Evolutionary conservation across 2,329 filamentous ascomycete genomes (phyloP), one percentile per base, ranked within the genome.

Genomic region (Cercospora sojina): DNA sequence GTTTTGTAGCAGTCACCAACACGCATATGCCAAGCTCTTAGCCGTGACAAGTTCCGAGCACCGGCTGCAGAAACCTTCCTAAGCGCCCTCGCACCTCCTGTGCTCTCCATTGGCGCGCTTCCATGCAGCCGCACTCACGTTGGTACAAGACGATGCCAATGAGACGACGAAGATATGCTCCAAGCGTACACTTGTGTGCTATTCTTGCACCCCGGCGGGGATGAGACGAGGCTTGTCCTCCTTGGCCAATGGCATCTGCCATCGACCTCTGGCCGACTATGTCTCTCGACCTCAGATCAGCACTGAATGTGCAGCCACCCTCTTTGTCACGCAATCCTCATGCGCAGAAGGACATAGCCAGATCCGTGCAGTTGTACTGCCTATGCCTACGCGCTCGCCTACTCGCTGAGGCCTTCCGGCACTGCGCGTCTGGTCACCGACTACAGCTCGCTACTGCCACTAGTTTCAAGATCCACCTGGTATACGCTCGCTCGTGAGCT

Each of bases 321-420:
- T 47, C 31, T 27, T 29, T 66, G 59, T 66, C 59, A 66, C 59
- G 64, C 43, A 55, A 32, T 65, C 53, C n/a, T 55, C 49, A 58
- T 58, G 55, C 59, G 55, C 53, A 27, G 59, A 51, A 62, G 64
- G 51, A 57, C 64, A 62, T 62, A 62, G 51, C 6, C 64, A 59
- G 53, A 60, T 59, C 47, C 60, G 65, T 64, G 65, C 62, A 35
- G 56, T 64, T 64, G 57, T 64, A 25, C 57, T 51, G 43, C 64
- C 61, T 62, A 60, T 66, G 65, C 43, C 64, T 66, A 67, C 68
- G 68, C 65, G 70, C 65, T 56, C 67, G 71, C 65, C 56, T 66
- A 73, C 70, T 72, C 71, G 70, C 67, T 65, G 63, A 63, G 41
- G 43, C 59, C 67, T 35, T 59, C 53, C 62, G 67, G 62, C 66